Percentiles rank a stretch among this genome's conserved stretches.
Evolutionary conservation across 2,329 filamentous ascomycete genomes (phyloP).

Genomic region (Intubia oerlemansii): DNA sequence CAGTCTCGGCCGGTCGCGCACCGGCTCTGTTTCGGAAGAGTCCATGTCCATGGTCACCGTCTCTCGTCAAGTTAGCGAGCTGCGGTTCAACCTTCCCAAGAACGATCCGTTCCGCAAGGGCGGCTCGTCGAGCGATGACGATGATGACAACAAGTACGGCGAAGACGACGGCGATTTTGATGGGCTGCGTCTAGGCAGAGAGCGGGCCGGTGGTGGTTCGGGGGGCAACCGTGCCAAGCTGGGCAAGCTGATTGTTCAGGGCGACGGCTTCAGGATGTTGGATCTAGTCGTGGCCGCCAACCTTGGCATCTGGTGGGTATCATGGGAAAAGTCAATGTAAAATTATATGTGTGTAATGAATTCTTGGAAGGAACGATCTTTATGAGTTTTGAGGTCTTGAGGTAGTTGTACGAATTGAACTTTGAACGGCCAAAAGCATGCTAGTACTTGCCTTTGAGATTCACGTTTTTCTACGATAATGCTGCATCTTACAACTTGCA

Average conservation of each 20-base stretch:
- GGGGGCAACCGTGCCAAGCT: slow-evolving; percentile 76
- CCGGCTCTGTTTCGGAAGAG: slow-evolving; percentile 10
- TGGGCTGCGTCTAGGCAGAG: slow-evolving; percentile 48
- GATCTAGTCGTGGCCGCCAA: slow-evolving; percentile 83
- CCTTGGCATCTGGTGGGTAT: slow-evolving; percentile 82
- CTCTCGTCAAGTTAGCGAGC: slow-evolving; percentile 26
- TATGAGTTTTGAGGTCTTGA: too few species aligned
- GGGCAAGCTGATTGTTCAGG: slow-evolving; percentile 75
- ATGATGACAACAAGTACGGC: slow-evolving; percentile 10
- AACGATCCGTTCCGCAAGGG: slow-evolving; percentile 19
- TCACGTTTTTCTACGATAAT: neutral
- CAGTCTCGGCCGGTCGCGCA: slow-evolving; percentile 5
- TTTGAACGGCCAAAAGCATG: too few species aligned
- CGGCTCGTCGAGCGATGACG: slow-evolving; percentile 18
- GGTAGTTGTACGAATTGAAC: too few species aligned
- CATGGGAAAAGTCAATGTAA: slow-evolving; percentile 35
- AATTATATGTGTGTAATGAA: too few species aligned
- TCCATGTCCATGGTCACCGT: slow-evolving; percentile 2
- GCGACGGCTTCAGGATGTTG: slow-evolving; percentile 87
- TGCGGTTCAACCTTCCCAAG: slow-evolving; percentile 73
- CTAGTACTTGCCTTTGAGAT: too few species aligned
- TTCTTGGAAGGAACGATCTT: too few species aligned
- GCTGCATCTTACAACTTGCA: too few species aligned
- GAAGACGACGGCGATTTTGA: slow-evolving; percentile 16
- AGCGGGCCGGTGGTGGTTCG: slow-evolving; percentile 70